Evolutionary conservation across 2,329 filamentous ascomycete genomes (phyloP).

Genomic region (Alternaria sp.): DNA sequence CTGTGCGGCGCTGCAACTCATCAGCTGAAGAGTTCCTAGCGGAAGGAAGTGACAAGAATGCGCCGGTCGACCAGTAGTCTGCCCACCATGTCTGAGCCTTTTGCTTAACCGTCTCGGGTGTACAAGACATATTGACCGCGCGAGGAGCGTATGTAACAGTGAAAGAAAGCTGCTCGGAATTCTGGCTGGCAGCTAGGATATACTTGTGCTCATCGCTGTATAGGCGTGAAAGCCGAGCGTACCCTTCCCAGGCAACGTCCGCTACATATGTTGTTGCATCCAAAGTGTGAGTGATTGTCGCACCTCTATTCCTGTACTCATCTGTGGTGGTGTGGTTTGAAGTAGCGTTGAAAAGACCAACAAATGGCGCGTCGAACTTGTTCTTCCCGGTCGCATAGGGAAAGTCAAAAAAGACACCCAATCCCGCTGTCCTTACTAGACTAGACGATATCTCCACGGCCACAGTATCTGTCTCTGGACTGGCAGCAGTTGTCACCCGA

Average conservation of each 20-base stretch:
- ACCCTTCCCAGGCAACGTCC: slow-evolving; percentile 51
- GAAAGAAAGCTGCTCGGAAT: slow-evolving; percentile 34
- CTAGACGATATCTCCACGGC: slow-evolving; percentile 55
- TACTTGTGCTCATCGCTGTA: slow-evolving; percentile 55
- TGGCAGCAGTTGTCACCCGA: slow-evolving; percentile 56
- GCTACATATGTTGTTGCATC: slow-evolving; percentile 56
- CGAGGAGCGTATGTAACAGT: slow-evolving; percentile 34
- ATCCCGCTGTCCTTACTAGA: slow-evolving; percentile 48
- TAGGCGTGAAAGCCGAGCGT: slow-evolving; percentile 44
- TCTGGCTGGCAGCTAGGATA: slow-evolving; percentile 44
- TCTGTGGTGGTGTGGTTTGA: slow-evolving; percentile 55
- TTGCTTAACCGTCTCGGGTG: slow-evolving; percentile 31
- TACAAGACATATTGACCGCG: slow-evolving; percentile 46
- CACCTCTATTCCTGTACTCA: slow-evolving; percentile 35
- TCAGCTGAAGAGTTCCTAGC: slow-evolving; percentile 52
- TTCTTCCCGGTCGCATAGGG: slow-evolving; percentile 58
- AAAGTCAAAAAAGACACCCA: slow-evolving; percentile 63
- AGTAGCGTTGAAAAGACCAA: slow-evolving; percentile 61
- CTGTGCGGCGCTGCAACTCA: slow-evolving; percentile 62
- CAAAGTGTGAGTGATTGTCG: slow-evolving; percentile 56
- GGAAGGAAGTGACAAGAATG: slow-evolving; percentile 61
- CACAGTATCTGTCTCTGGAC: slow-evolving; percentile 58
- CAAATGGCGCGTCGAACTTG: slow-evolving; percentile 65
- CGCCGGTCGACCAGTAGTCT: slow-evolving; percentile 60
- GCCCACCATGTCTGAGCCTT: slow-evolving; percentile 57